phyloP scores from a whole-genome alignment of 2,329 filamentous ascomycete species.

The Diaporthe velutina region DNA sequence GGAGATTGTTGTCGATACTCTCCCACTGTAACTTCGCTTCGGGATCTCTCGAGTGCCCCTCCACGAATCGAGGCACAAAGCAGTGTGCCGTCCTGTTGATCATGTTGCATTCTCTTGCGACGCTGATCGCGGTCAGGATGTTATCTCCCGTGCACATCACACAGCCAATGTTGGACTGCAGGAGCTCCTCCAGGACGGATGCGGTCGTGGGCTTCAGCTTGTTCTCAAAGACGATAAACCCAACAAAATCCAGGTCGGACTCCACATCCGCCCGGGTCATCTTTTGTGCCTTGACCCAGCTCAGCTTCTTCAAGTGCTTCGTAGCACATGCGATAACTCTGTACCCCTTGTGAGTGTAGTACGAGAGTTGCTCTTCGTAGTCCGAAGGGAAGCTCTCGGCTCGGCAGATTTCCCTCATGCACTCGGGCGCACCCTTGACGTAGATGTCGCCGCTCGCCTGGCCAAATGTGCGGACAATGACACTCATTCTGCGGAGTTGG shows the following conservation, averaged over 20 bases:
- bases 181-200: slow-evolving; percentile 84
- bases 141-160: slow-evolving; percentile 99
- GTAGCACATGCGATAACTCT: slow-evolving; percentile 96
- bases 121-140: slow-evolving; percentile 95
- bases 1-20: slow-evolving; percentile 88
- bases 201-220: slow-evolving; percentile 93
- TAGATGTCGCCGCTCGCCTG: slow-evolving; percentile 87
- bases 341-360: slow-evolving; percentile 96
- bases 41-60: slow-evolving; percentile 81
- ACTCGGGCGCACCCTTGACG: slow-evolving; percentile 96
- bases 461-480: slow-evolving; percentile 90
- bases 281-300: slow-evolving; percentile 95
- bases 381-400: slow-evolving; percentile 87
- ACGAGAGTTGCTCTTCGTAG: slow-evolving; percentile 88
- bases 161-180: slow-evolving; percentile 84
- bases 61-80: slow-evolving; percentile 89
- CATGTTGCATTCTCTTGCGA: slow-evolving; percentile 89
- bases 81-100: slow-evolving; percentile 87
- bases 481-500: slow-evolving; percentile 90
- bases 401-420: slow-evolving; percentile 93
- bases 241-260: slow-evolving; percentile 85
- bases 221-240: slow-evolving; percentile 99
- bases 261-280: slow-evolving; percentile 91
- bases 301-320: slow-evolving; percentile 87
- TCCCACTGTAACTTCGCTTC: slow-evolving; percentile 87